Base-by-base conservation (phyloP, 345 rosid genomes). In the Eucalyptus fibrosa region DNA sequence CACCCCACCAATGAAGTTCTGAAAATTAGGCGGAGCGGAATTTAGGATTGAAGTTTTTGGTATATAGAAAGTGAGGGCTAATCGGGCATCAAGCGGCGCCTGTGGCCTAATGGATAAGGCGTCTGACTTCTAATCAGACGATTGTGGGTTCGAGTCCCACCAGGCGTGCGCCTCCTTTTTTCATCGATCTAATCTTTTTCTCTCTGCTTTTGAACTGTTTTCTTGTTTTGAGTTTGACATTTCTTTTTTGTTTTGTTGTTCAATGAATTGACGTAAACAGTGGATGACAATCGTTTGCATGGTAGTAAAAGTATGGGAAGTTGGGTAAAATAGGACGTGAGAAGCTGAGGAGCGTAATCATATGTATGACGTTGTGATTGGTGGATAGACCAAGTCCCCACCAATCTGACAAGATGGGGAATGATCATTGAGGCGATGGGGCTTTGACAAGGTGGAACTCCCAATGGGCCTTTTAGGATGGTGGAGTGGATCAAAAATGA, bases 111-210 rank as follows among this genome's bases (percentile, higher is more conserved):
- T 92, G 94, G 94, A 92, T 92, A 90, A 91, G 93, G 93, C 92
- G 92, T 89, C 92, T 90, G 92, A 90, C 93, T 92, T 92, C 93
- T 92, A 90, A 90, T 90, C 93, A 92, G 92, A 91, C 93, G 95
- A 94, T 93, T 93, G 95, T 93, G 95, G 95, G 95, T 94, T 94
- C 95, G 95, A 94, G 92, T 94, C 96, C 95, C 95, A 94, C 94
- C 93, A 93, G 94, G 95, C 93, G 94, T 93, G 94, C 26, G 8
- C 19, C 19, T 50, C 53, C 19, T 16, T 21, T 53, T 53, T 19
- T 3, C 2, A 53, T 19, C 4, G 5, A 21, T 53, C 59, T 53
- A 0, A 53, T 8, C 60, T 23, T 55, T 55, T 69, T 34, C 12
- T 17, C 6, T 17, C 24, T 1, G 8, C 37, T 16, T 16, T 32